Evolutionary conservation across 1,284 basidiomycete genomes (phyloP).

Genomic region (Cryptococcus maquisensis): DNA sequence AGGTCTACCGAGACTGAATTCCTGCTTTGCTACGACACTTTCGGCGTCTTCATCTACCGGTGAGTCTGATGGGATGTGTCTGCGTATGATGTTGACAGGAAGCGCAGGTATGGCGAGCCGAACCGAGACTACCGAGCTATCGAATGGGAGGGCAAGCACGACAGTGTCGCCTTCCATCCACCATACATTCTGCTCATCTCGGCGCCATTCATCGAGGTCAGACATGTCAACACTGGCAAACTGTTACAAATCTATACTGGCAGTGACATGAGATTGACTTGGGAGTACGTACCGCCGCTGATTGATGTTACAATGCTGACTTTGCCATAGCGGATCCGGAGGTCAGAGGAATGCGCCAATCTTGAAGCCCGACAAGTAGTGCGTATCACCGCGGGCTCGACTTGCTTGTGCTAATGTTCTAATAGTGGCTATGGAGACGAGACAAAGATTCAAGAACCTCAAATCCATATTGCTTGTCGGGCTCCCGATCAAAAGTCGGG

Average conservation of each 20-base stretch:
- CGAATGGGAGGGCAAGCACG: slow-evolving; percentile 92
- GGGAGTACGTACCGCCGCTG: slow-evolving; percentile 56
- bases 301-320: slow-evolving; percentile 1
- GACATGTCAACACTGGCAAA: slow-evolving; percentile 77
- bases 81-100: background rate
- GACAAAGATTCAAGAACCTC: slow-evolving; percentile 43
- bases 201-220: slow-evolving; percentile 84
- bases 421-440: slow-evolving; percentile 44
- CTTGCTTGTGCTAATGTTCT: background rate
- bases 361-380: slow-evolving; percentile 38
- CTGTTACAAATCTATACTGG: slow-evolving; percentile 84
- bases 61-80: slow-evolving; percentile 2
- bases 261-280: slow-evolving; percentile 75
- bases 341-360: slow-evolving; percentile 28
- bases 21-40: slow-evolving; percentile 87
- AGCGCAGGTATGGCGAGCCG: slow-evolving; percentile 70
- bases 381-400: slow-evolving; percentile 1
- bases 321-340: slow-evolving; percentile 35
- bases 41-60: slow-evolving; percentile 60
- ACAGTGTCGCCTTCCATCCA: slow-evolving; percentile 78
- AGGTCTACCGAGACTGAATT: slow-evolving; percentile 82
- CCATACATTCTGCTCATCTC: slow-evolving; percentile 90
- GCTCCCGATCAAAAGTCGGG: slow-evolving; percentile 26
- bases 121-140: slow-evolving; percentile 66
- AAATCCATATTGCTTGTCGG: slow-evolving; percentile 47